Conservation (phyloP, 2,329 filamentous ascomycete genomes). For the Cladophialophora bantiana region DNA sequence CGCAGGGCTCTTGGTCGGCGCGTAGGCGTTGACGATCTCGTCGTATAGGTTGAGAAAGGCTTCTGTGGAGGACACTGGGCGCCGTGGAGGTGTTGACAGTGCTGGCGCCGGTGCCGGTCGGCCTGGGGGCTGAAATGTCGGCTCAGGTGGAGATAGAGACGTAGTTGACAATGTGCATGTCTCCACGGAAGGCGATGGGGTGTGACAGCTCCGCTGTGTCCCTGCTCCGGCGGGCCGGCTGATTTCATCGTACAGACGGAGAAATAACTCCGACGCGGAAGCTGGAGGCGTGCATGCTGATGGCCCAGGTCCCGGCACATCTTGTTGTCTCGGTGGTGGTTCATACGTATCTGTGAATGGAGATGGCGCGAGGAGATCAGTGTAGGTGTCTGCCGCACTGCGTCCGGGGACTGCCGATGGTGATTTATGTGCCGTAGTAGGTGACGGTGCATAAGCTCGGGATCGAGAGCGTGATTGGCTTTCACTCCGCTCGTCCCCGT, state of each 20-base stretch:
- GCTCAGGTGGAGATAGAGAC: background rate
- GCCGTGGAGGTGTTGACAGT: background rate
- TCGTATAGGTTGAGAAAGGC: slow-evolving; percentile 11
- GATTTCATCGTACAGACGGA: slow-evolving; percentile 11
- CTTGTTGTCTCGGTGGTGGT: background rate
- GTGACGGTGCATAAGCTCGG: background rate
- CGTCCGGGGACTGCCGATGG: background rate
- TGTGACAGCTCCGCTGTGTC: too few relatives aligned
- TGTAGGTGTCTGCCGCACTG: slow-evolving; percentile 30
- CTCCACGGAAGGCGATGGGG: too few relatives aligned
- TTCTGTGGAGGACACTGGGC: background rate
- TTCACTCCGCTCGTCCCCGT: background rate
- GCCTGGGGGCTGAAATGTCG: background rate
- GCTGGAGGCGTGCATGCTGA: background rate
- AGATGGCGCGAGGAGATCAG: slow-evolving; percentile 15
- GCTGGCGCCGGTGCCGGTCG: background rate
- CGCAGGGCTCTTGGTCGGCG: background rate
- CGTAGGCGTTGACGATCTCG: slow-evolving; percentile 1
- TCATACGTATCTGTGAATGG: slow-evolving; percentile 6
- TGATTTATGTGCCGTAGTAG: background rate
- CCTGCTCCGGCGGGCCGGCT: background rate
- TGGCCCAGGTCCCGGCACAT: background rate
- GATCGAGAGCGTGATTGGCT: background rate
- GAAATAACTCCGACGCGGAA: slow-evolving; percentile 9
- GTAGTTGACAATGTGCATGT: too few relatives aligned